Evolutionary conservation across 139 green algal species (phyloP).

Genomic region (Micractinium conductrix): DNA sequence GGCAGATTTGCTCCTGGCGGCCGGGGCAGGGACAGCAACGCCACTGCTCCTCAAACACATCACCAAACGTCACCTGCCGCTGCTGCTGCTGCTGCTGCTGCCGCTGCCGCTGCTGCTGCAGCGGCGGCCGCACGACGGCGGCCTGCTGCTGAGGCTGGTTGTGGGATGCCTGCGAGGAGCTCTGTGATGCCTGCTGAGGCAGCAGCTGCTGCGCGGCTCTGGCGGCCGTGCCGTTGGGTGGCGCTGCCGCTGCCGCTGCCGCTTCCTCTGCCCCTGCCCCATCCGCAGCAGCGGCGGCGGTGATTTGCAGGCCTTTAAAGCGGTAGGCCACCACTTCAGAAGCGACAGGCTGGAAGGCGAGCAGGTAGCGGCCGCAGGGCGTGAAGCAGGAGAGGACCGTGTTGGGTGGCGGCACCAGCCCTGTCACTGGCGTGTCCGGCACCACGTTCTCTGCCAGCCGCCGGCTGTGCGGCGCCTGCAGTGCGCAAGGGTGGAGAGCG

Average conservation of each 20-base stretch:
- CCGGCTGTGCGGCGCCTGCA: conserved; percentile 35
- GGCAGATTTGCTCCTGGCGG: conserved; percentile 29
- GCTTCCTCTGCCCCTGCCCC: neutral
- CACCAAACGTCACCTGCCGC: conserved; percentile 12
- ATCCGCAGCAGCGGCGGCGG: too few relatives aligned
- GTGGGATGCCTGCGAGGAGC: neutral
- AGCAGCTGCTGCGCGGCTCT: conserved; percentile 8
- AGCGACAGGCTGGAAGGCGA: conserved; percentile 29
- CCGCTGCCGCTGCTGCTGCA: neutral
- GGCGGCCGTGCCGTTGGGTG: neutral
- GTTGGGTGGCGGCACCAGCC: conserved; percentile 16
- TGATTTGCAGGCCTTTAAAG: conserved; percentile 36
- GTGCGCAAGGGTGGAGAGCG: neutral
- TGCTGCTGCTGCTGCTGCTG: conserved; percentile 15
- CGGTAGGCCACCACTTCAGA: conserved; percentile 32
- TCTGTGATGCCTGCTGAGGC: neutral
- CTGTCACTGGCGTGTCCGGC: conserved; percentile 21
- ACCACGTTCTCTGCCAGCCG: conserved; percentile 44
- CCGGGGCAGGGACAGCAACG: neutral
- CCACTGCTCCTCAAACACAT: conserved; percentile 32
- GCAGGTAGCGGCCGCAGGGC: conserved; percentile 40
- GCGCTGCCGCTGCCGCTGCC: neutral
- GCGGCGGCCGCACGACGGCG: conserved; percentile 4
- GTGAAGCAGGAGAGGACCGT: conserved; percentile 34
- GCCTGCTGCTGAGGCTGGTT: neutral